Percentiles rank a stretch among this genome's conserved stretches.
Evolutionary conservation across 108 stramenopile species (phyloP).

Genomic region (Skeletonema potamos): DNA sequence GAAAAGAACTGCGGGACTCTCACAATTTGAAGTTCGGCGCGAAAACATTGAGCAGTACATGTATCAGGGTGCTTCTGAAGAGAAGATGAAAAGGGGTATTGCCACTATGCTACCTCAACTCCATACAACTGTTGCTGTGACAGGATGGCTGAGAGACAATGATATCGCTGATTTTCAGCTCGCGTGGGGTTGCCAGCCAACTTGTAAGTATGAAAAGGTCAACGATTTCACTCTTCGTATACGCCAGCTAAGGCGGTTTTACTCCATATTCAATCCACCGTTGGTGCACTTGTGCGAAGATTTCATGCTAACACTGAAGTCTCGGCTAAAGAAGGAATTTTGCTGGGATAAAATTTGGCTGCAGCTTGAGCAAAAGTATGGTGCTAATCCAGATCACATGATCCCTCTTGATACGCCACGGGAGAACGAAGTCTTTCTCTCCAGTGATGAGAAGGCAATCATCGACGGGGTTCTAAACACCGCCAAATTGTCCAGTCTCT

Average conservation of each 20-base stretch:
- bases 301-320: conserved; percentile 31
- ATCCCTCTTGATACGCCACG: conserved; percentile 43
- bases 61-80: conserved; percentile 31
- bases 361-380: conserved; percentile 49
- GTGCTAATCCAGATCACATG: conserved; percentile 48
- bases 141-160: conserved; percentile 60
- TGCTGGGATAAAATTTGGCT: conserved; percentile 41
- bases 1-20: conserved; percentile 57
- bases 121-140: conserved; percentile 51
- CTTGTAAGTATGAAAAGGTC: conserved; percentile 30
- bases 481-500: conserved; percentile 24
- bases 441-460: conserved; percentile 42
- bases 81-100: conserved; percentile 43
- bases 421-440: conserved; percentile 39
- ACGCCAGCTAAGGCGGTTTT: conserved; percentile 51
- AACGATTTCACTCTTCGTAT: conserved; percentile 26
- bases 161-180: conserved; percentile 58
- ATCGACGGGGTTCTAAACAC: conserved; percentile 38
- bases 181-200: conserved; percentile 60
- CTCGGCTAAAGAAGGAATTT: conserved; percentile 32
- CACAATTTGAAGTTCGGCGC: conserved; percentile 55
- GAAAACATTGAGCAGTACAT: conserved; percentile 48
- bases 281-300: conserved; percentile 44
- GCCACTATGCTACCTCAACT: conserved; percentile 50
- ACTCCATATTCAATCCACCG: conserved; percentile 48